Evolutionary conservation across 345 rosid genomes (phyloP).

Genomic region (Gossypium sturtianum): DNA sequence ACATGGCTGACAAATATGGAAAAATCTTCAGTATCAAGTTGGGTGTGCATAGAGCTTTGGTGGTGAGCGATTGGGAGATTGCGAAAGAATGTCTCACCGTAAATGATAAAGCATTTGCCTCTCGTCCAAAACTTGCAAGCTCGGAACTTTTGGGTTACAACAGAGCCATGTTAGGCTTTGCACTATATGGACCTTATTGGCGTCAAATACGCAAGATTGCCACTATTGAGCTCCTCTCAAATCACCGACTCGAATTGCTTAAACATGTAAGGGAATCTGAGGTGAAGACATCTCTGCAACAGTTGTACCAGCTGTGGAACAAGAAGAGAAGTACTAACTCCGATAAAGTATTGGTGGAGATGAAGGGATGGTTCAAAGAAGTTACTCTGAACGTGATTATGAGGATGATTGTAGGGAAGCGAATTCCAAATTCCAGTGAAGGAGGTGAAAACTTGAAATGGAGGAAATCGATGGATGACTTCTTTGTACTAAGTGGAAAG

Average conservation of each 20-base stretch:
- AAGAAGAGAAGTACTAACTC: background rate
- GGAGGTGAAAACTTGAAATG: background rate
- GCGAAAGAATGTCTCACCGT: no score
- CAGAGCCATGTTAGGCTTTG: conserved; percentile 21
- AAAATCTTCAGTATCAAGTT: no score
- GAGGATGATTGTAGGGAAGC: conserved; percentile 20
- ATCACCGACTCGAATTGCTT: conserved; percentile 21
- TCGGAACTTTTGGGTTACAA: conserved; percentile 21
- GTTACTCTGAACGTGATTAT: conserved; percentile 25
- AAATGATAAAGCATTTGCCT: no score
- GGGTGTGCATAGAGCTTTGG: no score
- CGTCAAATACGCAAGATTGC: background rate
- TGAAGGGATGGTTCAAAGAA: conserved; percentile 32
- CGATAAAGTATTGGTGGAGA: conserved; percentile 18
- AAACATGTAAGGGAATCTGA: conserved; percentile 19
- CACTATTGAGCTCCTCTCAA: conserved; percentile 30
- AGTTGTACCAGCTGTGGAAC: background rate
- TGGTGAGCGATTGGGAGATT: no score
- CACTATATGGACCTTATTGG: conserved; percentile 19
- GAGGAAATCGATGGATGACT: background rate
- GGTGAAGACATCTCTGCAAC: background rate
- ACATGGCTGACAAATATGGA: no score
- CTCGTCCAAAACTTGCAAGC: background rate
- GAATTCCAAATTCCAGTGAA: background rate
- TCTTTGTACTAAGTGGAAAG: conserved; percentile 16